Evolutionary conservation across 2,329 filamentous ascomycete genomes (phyloP).

Genomic region (Penicillium digitatum): DNA sequence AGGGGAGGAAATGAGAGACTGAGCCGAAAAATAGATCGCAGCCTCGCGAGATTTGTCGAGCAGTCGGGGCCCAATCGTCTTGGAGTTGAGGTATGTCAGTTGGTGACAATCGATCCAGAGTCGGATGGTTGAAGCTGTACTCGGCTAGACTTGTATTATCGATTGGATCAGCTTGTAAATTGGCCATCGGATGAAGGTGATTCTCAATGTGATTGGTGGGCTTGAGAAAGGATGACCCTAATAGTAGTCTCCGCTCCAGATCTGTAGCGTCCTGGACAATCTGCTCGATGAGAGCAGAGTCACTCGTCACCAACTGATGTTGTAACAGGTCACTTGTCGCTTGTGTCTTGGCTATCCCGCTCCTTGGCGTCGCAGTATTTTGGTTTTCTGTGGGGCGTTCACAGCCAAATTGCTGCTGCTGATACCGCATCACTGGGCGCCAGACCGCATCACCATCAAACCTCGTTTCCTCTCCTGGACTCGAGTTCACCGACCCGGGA

Average conservation of each 20-base stretch:
- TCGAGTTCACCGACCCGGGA: not conserved
- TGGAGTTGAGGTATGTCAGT: slow-evolving; percentile 11
- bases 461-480: not conserved
- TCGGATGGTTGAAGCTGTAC: not conserved
- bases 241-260: slow-evolving; percentile 16
- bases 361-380: not conserved
- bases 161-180: not conserved
- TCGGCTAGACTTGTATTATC: slow-evolving; percentile 1
- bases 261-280: slow-evolving; percentile 16
- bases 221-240: slow-evolving; percentile 16
- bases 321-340: not conserved
- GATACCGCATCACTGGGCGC: not conserved
- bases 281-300: slow-evolving; percentile 8
- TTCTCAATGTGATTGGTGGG: slow-evolving; percentile 6
- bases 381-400: not conserved
- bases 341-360: not conserved
- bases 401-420: not conserved
- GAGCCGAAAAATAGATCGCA: slow-evolving; percentile 37
- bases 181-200: not conserved
- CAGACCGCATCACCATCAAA: not conserved
- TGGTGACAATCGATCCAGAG: not conserved
- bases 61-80: slow-evolving; percentile 33
- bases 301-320: not conserved
- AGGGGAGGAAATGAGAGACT: slow-evolving; percentile 38
- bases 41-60: slow-evolving; percentile 31